phyloP scores from a whole-genome alignment of 768 basidiomycete species.

The Mycena pura region DNA sequence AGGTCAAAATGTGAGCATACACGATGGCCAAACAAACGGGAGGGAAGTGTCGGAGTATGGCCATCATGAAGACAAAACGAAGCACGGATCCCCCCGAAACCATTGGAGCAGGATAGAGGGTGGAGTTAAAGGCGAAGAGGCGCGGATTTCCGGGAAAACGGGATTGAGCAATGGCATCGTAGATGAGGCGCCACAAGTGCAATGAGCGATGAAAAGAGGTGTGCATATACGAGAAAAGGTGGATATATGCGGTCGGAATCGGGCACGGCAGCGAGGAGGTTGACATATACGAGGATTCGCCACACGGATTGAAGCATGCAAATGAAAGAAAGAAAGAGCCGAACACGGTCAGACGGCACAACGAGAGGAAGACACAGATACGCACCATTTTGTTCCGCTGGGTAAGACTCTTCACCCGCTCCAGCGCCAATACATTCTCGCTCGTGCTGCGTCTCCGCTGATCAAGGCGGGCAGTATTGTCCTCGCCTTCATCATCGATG shows the following conservation, averaged over 20 bases:
- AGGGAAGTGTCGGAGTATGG: background rate
- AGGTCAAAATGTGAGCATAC: no score
- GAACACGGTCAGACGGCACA: conserved; percentile 33
- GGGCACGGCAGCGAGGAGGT: background rate
- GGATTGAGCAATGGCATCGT: conserved; percentile 7
- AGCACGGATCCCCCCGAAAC: background rate
- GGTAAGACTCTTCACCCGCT: conserved; percentile 72
- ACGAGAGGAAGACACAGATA: conserved; percentile 28
- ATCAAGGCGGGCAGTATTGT: conserved; percentile 65
- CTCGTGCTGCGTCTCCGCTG: conserved; percentile 45
- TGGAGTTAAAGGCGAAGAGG: background rate
- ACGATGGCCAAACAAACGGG: no score
- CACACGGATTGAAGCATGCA: conserved; percentile 17
- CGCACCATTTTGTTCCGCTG: conserved; percentile 78
- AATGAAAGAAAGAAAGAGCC: conserved; percentile 38
- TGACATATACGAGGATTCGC: conserved; percentile 7
- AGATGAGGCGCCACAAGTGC: background rate
- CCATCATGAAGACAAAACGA: background rate
- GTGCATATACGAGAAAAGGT: background rate
- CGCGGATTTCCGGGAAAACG: background rate
- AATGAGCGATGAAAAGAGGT: background rate
- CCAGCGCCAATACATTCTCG: conserved; percentile 65
- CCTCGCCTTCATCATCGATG: conserved; percentile 63
- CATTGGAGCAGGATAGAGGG: no score
- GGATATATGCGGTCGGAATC: background rate